These are phyloP conservation scores for Cenchrus purpureus DNA, from an alignment of 176 grass and related monocot genomes.

Conservation along the genomic window DNA sequence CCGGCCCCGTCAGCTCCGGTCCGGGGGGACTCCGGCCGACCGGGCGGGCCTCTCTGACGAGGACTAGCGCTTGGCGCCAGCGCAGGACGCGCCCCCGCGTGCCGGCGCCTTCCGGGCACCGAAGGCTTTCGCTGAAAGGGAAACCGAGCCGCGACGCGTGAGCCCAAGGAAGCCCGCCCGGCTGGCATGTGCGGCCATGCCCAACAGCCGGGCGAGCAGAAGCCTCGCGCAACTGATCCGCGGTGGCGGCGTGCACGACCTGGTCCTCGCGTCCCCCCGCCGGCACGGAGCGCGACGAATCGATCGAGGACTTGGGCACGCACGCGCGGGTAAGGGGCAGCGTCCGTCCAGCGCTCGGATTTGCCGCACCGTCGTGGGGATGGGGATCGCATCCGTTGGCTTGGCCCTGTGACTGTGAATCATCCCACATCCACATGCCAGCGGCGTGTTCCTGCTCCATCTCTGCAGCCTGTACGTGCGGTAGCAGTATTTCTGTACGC, in stretches of 20 bases:
- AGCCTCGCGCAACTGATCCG: not conserved
- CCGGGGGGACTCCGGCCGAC: not conserved
- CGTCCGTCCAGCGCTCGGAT: no score
- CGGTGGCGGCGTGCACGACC: not conserved
- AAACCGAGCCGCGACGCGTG: no score
- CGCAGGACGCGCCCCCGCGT: slow-evolving; percentile 3
- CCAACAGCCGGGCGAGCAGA: not conserved
- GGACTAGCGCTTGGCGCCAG: slow-evolving; percentile 20
- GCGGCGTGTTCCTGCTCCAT: not conserved
- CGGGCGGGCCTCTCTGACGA: not conserved
- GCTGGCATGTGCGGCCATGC: not conserved
- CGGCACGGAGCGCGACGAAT: not conserved
- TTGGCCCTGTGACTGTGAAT: not conserved
- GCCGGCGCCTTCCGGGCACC: not conserved
- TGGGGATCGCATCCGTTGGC: no score
- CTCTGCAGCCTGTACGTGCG: not conserved
- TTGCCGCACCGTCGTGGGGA: no score
- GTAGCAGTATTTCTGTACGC: not conserved
- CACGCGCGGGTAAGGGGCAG: not conserved
- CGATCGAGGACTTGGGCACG: not conserved
- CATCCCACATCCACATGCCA: not conserved
- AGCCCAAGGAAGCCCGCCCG: no score
- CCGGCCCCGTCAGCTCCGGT: no score
- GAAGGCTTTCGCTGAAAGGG: not conserved
- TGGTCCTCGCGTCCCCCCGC: not conserved